Conservation (phyloP, 2,329 filamentous ascomycete genomes). For the Aureobasidium uvarum region DNA sequence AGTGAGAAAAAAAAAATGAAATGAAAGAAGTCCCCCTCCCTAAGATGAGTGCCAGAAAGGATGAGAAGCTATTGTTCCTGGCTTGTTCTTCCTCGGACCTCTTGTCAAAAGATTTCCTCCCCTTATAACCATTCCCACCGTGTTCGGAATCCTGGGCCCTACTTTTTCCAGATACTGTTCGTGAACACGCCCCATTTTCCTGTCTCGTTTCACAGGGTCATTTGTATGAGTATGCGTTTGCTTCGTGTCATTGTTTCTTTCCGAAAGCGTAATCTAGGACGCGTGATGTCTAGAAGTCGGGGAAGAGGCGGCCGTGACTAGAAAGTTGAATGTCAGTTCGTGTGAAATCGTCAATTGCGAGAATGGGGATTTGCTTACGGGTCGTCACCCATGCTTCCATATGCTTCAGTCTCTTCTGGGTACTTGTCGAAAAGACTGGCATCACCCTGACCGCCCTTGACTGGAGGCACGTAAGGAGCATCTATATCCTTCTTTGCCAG, state of each 20-base stretch:
- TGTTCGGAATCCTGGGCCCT: too few species aligned
- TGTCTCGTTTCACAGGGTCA: too few species aligned
- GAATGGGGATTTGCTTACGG: constrained; percentile 63
- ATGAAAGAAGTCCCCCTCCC: too few species aligned
- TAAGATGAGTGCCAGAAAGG: too few species aligned
- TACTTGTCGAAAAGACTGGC: constrained; percentile 98
- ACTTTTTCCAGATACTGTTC: too few species aligned
- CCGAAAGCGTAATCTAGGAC: background rate
- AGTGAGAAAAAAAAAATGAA: too few species aligned
- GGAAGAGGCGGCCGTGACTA: constrained; percentile 72
- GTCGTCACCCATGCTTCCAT: constrained; percentile 75
- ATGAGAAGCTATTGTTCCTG: too few species aligned
- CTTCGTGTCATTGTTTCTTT: constrained; percentile 11
- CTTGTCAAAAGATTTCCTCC: too few species aligned
- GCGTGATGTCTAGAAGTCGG: constrained; percentile 60
- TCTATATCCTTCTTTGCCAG: constrained; percentile 95
- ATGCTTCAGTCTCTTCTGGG: constrained; percentile 92
- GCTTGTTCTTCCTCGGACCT: too few species aligned
- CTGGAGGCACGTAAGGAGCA: constrained; percentile 93
- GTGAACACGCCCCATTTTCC: too few species aligned
- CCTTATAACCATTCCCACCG: too few species aligned
- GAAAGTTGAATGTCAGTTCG: constrained; percentile 30
- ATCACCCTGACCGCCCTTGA: constrained; percentile 89
- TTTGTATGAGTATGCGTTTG: background rate
- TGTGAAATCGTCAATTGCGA: constrained; percentile 16